Base-by-base conservation (phyloP, 345 rosid species). In the Fremontodendron californicum region DNA sequence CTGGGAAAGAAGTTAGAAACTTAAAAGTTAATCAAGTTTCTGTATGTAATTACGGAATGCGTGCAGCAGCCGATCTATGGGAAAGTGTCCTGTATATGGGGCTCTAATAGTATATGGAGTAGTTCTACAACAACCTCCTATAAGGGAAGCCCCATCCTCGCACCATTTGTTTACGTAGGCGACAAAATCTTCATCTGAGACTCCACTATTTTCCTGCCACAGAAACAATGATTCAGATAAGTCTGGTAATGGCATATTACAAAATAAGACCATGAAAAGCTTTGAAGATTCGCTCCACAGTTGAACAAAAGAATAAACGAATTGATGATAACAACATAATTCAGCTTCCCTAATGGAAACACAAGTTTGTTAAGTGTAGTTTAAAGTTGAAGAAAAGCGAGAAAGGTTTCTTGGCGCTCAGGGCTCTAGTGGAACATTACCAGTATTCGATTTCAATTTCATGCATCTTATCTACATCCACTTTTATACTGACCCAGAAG, bases 111-210 rank as follows among this genome's bases (percentile, higher is more conserved):
- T 90, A 67, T 83, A 33, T 33, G 97, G 94, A 62, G 93, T 90
- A 16, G 93, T 92, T 75, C 92, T 81, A 81, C 92, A 89, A 76
- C 92, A 89, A 58, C 94, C 94, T 65, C 93, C 94, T 3, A 90
- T 81, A 18, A 92, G 87, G 40, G 91, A 90, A 79, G 90, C 93
- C 54, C 94, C 94, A 15, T 46, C 79, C 79, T 90, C 89, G 1
- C 86, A 84, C 97, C 97, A 92, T 76, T 79, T 89, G 77, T 78
- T 86, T 78, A 90, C 90, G 69, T 86, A 84, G 0, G 97, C 89
- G 1, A 92, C 90, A 82, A 90, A 90, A 77, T 87, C 92, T 64
- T 92, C 88, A 82, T 92, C 87, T 6, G 90, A 81, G 29, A 92
- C 90, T 75, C 97, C 92, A 25, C 91, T 89, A 68, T 90, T 89